Percentiles rank a stretch among this genome's conserved stretches.
Evolutionary conservation across 768 basidiomycete species (phyloP).

Genomic region (Coprinopsis sp.): DNA sequence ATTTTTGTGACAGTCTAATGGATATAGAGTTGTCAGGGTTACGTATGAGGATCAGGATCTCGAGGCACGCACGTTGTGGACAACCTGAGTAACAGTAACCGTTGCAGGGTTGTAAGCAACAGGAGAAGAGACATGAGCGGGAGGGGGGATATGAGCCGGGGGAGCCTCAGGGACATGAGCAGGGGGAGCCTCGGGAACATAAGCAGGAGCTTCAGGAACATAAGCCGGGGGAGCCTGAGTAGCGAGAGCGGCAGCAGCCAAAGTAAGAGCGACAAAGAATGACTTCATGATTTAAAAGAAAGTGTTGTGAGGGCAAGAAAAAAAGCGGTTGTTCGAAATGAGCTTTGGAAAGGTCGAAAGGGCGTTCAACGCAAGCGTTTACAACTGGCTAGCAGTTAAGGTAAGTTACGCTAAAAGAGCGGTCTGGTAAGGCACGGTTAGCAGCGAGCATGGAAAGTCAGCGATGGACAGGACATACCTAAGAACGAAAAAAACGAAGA

Average conservation of each 20-base stretch:
- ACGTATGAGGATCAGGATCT: background rate
- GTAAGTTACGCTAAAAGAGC: conserved; percentile 40
- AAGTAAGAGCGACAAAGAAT: conserved; percentile 52
- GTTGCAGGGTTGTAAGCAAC: conserved; percentile 13
- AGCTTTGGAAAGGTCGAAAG: conserved; percentile 34
- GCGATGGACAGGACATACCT: conserved; percentile 33
- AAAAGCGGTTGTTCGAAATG: conserved; percentile 27
- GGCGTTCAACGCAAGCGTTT: conserved; percentile 70
- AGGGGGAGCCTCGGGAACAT: conserved; percentile 17
- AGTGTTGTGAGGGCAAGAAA: conserved; percentile 29
- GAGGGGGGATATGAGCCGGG: conserved; percentile 3
- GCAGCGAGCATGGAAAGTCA: conserved; percentile 33
- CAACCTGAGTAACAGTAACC: conserved; percentile 25
- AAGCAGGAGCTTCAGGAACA: conserved; percentile 15
- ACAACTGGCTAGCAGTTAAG: conserved; percentile 63
- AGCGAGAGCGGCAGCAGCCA: conserved; percentile 53
- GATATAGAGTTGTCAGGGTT: background rate
- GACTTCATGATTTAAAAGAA: conserved; percentile 61
- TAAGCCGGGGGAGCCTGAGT: conserved; percentile 16
- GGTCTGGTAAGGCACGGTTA: conserved; percentile 34
- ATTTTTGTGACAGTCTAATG: conserved; percentile 25
- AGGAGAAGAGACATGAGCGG: conserved; percentile 7
- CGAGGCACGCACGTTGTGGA: conserved; percentile 31
- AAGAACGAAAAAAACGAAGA: conserved; percentile 34
- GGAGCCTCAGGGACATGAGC: conserved; percentile 37